phyloP scores from a whole-genome alignment of 2,329 filamentous ascomycete genomes.

The Neofusicoccum kwambonambiense region DNA sequence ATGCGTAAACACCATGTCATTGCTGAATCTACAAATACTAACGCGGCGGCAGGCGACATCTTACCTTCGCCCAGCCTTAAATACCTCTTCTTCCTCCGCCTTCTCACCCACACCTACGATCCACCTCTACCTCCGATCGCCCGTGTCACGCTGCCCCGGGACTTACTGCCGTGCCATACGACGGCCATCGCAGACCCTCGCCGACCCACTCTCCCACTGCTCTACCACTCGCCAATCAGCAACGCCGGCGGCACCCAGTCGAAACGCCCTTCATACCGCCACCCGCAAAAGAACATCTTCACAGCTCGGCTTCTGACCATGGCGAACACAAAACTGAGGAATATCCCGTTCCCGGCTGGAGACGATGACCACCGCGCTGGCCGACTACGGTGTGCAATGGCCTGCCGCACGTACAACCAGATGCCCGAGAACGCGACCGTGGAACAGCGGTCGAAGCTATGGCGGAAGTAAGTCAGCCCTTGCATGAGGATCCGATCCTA shows the following conservation, averaged over 20 bases:
- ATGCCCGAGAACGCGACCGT: constrained; percentile 17
- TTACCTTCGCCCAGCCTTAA: neutral
- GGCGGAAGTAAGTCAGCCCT: constrained; percentile 17
- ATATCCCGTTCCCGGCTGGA: neutral
- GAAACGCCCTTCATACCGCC: neutral
- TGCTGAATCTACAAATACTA: neutral
- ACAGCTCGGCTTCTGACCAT: neutral
- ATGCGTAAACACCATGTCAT: constrained; percentile 12
- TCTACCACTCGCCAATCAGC: neutral
- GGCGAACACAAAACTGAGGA: neutral
- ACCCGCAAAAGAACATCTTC: neutral
- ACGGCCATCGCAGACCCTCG: neutral
- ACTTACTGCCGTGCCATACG: neutral
- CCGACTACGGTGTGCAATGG: constrained; percentile 19
- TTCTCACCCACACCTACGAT: neutral
- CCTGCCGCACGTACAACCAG: constrained; percentile 19
- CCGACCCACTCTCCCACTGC: neutral
- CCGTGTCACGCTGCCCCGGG: neutral
- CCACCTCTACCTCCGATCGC: no score
- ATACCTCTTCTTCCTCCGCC: neutral
- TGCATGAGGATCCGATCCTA: neutral
- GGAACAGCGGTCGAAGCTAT: constrained; percentile 18
- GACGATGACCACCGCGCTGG: constrained; percentile 10
- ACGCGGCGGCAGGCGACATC: neutral
- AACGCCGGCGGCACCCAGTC: neutral